Evolutionary conservation across 2,329 filamentous ascomycete species (phyloP), one percentile per base, ranked within the genome.

Genomic region (Myriosclerotinia scirpicola): DNA sequence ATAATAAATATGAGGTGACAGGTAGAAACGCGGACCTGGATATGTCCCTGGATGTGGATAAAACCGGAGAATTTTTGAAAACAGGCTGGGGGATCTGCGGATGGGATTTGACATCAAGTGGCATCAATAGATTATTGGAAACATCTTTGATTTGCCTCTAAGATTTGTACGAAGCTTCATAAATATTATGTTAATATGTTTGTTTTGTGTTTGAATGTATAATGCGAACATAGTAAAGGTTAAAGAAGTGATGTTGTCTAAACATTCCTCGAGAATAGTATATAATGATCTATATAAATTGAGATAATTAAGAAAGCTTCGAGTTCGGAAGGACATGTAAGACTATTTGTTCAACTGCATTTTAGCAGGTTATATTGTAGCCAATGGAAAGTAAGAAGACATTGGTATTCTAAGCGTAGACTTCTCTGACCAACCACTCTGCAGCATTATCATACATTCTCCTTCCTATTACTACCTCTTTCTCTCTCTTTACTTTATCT

Each of bases 361-460:
- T 62, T 30, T 22, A 38, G 20, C 4, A 2, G 8, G 7, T 6
- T 38, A 22, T 38, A 38, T 46, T 46, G 7, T 20, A 20, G 2
- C n/a, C n/a, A 8, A 38, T 50, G 14, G 12, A 38, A 3, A 15
- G 44, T 1, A 3, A 38, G 30, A 50, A 0, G n/a, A 48, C 9
- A 36, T 12, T 15, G 50, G 17, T 22, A 14, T 0, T 17, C n/a
- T 64, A 66, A 30, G 14, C 46, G 36, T 66, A 66, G 15, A 66
- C 50, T 64, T 66, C 65, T 42, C 50, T 30, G 36, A 63, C 46
- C 34, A 66, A 44, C 58, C 65, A 66, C 59, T 64, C 52, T 11
- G 65, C 59, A 30, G 58, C 52, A 30, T 64, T 50, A 54, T 66
- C 59, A 2, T 44, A 66, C 58, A 66, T 62, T 22, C 48, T 64